phyloP scores from a whole-genome alignment of 2,329 filamentous ascomycete species.

The Nothophoma quercina region DNA sequence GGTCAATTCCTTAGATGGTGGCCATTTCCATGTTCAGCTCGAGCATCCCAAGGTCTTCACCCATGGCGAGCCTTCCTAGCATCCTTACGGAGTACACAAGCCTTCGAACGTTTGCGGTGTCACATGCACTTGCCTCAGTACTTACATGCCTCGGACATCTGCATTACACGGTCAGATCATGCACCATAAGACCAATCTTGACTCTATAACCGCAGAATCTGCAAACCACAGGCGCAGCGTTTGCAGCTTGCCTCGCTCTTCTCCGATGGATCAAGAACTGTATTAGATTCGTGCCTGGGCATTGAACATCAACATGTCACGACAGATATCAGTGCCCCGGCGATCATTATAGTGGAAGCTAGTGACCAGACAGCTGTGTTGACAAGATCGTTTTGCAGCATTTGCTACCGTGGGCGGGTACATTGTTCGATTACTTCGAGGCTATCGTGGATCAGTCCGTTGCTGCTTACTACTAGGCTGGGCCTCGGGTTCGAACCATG shows the following conservation, averaged over 20 bases:
- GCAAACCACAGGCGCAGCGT: not conserved
- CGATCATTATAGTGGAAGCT: not conserved
- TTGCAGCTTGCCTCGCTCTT: not conserved
- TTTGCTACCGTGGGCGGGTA: not conserved
- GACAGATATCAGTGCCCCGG: not conserved
- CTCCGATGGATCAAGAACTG: not conserved
- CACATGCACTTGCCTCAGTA: not conserved
- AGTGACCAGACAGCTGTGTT: not conserved
- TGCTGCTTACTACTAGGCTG: not conserved
- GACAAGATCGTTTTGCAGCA: not conserved
- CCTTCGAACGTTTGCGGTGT: not conserved
- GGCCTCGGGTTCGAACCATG: not conserved
- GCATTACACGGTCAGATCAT: slow-evolving; percentile 11
- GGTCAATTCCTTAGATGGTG: too few relatives aligned
- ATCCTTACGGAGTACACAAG: not conserved
- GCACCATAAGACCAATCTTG: slow-evolving; percentile 2
- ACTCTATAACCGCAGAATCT: not conserved
- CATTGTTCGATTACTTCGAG: not conserved
- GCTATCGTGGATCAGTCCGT: not conserved
- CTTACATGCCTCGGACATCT: not conserved
- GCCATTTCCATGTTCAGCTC: too few relatives aligned
- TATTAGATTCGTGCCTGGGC: not conserved
- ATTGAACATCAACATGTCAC: not conserved
- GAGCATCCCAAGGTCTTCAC: too few relatives aligned
- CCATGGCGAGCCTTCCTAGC: not conserved